Conservation (phyloP, 208 protist species). For the Acanthamoeba royreba region DNA sequence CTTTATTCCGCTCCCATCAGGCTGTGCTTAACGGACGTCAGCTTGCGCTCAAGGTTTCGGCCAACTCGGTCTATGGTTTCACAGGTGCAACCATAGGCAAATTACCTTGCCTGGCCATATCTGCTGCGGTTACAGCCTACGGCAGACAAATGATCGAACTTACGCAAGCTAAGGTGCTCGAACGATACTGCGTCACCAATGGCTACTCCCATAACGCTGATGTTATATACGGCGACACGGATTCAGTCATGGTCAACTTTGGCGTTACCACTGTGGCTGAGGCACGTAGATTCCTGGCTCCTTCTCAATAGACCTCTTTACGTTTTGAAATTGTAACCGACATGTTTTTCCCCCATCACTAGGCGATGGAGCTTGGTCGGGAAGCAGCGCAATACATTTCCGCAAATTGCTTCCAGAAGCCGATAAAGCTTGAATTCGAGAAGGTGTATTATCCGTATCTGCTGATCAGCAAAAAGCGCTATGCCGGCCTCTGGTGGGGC, state of each 20-base stretch:
- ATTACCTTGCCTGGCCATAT: conserved; percentile 97
- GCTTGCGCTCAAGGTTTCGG: conserved; percentile 96
- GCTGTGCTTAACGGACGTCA: conserved; percentile 95
- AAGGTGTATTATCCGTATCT: conserved; percentile 99
- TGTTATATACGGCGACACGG: conserved; percentile 99
- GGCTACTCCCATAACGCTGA: conserved; percentile 90
- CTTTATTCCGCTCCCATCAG: not conserved
- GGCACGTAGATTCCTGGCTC: conserved; percentile 59
- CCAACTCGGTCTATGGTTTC: conserved; percentile 99
- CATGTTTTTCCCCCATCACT: not conserved
- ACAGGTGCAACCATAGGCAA: conserved; percentile 98
- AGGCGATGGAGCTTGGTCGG: conserved; percentile 73
- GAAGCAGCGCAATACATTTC: conserved; percentile 92
- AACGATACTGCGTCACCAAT: conserved; percentile 85
- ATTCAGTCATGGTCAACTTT: conserved; percentile 99
- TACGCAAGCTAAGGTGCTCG: conserved; percentile 93
- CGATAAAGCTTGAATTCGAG: conserved; percentile 99
- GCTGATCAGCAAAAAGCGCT: conserved; percentile 99
- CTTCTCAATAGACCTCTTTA: not conserved
- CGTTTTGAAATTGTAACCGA: not conserved
- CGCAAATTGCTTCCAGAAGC: conserved; percentile 83
- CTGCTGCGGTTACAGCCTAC: conserved; percentile 85
- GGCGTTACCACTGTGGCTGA: conserved; percentile 77
- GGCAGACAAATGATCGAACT: conserved; percentile 98
- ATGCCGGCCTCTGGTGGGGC: conserved; percentile 98